phyloP scores from a whole-genome alignment of 345 rosid genomes.

The Hibiscus tridactylites region DNA sequence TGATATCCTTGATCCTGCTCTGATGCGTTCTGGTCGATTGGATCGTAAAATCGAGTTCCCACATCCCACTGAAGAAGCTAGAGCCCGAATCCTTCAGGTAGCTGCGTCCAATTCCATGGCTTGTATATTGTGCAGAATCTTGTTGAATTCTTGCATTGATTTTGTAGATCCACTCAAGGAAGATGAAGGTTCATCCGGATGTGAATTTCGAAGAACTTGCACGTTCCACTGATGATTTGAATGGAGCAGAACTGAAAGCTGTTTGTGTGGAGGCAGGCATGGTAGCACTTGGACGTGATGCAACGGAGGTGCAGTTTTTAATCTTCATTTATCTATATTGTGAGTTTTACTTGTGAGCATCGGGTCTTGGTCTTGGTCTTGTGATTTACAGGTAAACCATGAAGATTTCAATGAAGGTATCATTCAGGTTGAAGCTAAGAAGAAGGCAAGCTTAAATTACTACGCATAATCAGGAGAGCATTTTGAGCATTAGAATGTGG shows the following conservation, averaged over 20 bases:
- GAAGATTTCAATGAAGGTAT: constrained; percentile 99
- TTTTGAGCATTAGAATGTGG: not conserved
- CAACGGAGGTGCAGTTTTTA: constrained; percentile 60
- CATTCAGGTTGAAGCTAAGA: constrained; percentile 98
- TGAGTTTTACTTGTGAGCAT: not conserved
- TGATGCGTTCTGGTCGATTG: constrained; percentile 97
- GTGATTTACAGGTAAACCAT: constrained; percentile 67
- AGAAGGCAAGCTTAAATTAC: constrained; percentile 95
- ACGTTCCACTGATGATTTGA: constrained; percentile 94
- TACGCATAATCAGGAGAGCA: constrained; percentile 41
- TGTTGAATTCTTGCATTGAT: not conserved
- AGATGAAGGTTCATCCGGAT: constrained; percentile 96
- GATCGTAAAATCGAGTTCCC: constrained; percentile 99
- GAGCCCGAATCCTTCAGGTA: constrained; percentile 91
- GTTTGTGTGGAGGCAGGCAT: constrained; percentile 99
- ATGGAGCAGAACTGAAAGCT: constrained; percentile 97
- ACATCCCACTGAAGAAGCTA: constrained; percentile 96
- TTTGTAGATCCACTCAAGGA: constrained; percentile 90
- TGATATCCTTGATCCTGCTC: constrained; percentile 97
- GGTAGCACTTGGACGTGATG: constrained; percentile 98
- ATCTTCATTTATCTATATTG: not conserved
- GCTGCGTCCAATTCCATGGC: not conserved
- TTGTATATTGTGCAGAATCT: not conserved
- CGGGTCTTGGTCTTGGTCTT: constrained; percentile 9
- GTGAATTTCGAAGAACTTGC: constrained; percentile 99